phyloP scores from a whole-genome alignment of 495 filamentous ascomycete genomes.

The Xylaria intraflava region DNA sequence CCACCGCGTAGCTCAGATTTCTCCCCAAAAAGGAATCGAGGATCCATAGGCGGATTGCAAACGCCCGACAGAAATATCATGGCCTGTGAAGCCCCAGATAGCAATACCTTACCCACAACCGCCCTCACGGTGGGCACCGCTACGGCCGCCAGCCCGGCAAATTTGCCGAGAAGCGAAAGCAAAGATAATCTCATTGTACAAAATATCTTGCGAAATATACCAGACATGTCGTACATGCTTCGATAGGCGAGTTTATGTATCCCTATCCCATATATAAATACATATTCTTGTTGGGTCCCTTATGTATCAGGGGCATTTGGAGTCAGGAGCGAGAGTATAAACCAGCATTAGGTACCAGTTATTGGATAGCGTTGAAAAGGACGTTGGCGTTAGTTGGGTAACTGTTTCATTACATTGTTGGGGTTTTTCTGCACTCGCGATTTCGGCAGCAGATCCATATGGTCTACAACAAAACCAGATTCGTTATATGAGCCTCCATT shows the following conservation, averaged over 20 bases:
- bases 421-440: background rate
- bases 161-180: constrained; percentile 13
- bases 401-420: background rate
- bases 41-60: background rate
- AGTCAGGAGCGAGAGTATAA: background rate
- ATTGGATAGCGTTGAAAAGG: constrained; percentile 1
- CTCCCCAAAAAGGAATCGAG: background rate
- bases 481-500: background rate
- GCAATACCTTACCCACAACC: background rate
- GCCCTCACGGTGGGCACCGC: background rate
- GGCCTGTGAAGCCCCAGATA: background rate
- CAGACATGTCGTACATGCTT: constrained; percentile 52
- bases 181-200: constrained; percentile 31
- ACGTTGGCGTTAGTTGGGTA: constrained; percentile 4
- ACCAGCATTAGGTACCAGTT: background rate
- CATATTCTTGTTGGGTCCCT: background rate
- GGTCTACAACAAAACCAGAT: background rate
- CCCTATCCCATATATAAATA: background rate
- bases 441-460: background rate
- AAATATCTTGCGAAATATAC: constrained; percentile 36
- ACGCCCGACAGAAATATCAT: background rate
- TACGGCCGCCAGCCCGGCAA: constrained; percentile 12
- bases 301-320: background rate
- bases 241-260: constrained; percentile 18
- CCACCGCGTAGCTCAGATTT: background rate